Evolutionary conservation across 2,329 filamentous ascomycete species (phyloP), one percentile per base, ranked within the genome.

Genomic region (Pleurostoma richardsiae): DNA sequence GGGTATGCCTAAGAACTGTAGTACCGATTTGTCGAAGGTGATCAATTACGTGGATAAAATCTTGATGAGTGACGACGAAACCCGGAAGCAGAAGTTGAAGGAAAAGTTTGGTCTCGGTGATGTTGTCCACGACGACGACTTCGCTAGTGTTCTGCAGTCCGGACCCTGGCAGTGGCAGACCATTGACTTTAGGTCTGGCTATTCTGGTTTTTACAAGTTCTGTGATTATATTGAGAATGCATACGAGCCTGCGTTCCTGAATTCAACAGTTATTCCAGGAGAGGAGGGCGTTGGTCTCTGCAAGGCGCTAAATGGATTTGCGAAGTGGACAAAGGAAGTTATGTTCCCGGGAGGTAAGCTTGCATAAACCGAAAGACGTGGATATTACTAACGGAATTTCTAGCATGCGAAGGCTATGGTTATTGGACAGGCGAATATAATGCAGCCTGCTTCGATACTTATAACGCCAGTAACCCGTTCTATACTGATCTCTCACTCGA

Each of bases 1-100:
- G 30, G 79, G 77, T 6, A 81, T 82, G 76, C 71, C 79, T 5
- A 58, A 67, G 53, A 83, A 83, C 59, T 83, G 79, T 63, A 79
- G 73, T 56, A 64, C 56, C 3, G 77, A 81, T 55, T 61, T 80
- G 30, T 59, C 66, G 1, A 63, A 67, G 4, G 76, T 83, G 19
- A 66, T 80, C 36, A 68, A 76, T 6, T 63, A 82, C 52, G 66
- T 82, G n/a, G 79, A 83, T 56, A 64, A 60, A 44, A 66, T 74
- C 29, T 63, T 71, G 26, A 72, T 74, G 11, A 71, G 33, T 36
- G 33, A 36, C n/a, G 33, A 66, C 2, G 60, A 60, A 7, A 62
- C 65, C 6, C 53, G 62, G 31, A 58, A 60, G 0, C 53, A 62
- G 31, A 58, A 60, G 0, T 59, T 82, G n/a, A 80, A 82, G 56